Evolutionary conservation across 2,329 filamentous ascomycete genomes (phyloP).

Genomic region (Exophiala sideris): DNA sequence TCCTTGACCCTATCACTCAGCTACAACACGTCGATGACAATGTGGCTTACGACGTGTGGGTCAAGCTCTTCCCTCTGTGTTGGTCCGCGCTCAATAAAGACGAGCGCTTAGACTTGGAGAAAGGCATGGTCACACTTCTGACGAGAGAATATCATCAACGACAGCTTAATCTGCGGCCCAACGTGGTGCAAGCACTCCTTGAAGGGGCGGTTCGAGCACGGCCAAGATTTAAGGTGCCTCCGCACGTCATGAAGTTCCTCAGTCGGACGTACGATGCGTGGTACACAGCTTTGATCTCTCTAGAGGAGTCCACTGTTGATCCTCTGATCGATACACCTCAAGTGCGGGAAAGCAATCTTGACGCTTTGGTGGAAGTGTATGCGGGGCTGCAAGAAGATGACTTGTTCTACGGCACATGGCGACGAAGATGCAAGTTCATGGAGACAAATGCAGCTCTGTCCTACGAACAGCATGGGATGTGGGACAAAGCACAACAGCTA

Average conservation of each 20-base stretch:
- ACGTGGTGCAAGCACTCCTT: constrained; percentile 88
- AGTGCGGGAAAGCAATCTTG: constrained; percentile 89
- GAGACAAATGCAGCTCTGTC: constrained; percentile 96
- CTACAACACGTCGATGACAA: constrained; percentile 84
- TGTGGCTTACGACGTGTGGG: constrained; percentile 86
- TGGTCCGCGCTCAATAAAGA: constrained; percentile 88
- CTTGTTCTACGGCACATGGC: constrained; percentile 96
- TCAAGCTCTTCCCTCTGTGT: constrained; percentile 83
- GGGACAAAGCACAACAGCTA: constrained; percentile 97
- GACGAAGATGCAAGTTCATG: constrained; percentile 88
- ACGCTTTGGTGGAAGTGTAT: constrained; percentile 93
- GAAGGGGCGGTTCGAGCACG: constrained; percentile 80
- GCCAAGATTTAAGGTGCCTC: constrained; percentile 87
- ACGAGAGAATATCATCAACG: constrained; percentile 95
- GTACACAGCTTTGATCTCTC: constrained; percentile 89
- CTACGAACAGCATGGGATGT: constrained; percentile 98
- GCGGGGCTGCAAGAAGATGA: constrained; percentile 89
- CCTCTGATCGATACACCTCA: constrained; percentile 79
- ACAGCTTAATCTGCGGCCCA: constrained; percentile 91
- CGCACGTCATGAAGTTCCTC: constrained; percentile 92
- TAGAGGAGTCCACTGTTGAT: constrained; percentile 83
- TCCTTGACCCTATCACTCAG: constrained; percentile 85
- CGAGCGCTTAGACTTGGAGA: constrained; percentile 84
- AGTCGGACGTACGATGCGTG: constrained; percentile 93
- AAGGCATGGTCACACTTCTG: constrained; percentile 81